Evolutionary conservation across 106 monocot genomes (phyloP), one percentile per base, ranked within the genome.

Genomic region (Dioscorea alata): DNA sequence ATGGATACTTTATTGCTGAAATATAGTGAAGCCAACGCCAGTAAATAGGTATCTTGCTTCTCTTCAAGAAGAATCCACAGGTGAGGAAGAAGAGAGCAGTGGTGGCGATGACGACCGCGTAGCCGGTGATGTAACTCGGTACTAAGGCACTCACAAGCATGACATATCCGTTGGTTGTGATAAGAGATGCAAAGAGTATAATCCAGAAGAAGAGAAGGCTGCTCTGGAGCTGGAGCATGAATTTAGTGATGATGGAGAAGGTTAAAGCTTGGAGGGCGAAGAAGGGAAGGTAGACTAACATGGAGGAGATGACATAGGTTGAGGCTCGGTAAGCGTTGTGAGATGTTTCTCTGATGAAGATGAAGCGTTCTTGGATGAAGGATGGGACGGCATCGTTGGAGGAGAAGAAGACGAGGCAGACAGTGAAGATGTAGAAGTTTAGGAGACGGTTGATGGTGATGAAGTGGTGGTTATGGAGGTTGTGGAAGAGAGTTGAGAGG

Each of bases 291-390:
- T 75, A 75, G 61, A 79, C 74, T 48, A 84, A 13, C 18, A 79
- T 63, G 21, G 74, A 59, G 59, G 83, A 71, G 67, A 84, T 21
- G 33, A 79, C 83, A 18, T 84, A 84, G 33, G 83, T 79, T 1
- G 83, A 84, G 4, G 79, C 79, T 2, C 83, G 59, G 63, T 84
- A 84, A 15, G 83, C 79, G 6, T 79, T 79, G 83, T 84, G 79
- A 4, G 83, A 68, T 16, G 75, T 72, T 68, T 84, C 83, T 12
- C 83, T 71, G 58, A 84, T 79, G 75, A 84, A 84, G 71, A 84
- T 84, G 79, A 79, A 84, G 50, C 83, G 75, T 69, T 84, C 83
- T 48, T 79, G 83, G 67, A 84, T 84, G 83, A 84, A 84, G 6
- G 79, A 74, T 0, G 79, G 79, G 21, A 84, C 75, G 7, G 79